Evolutionary conservation across 495 filamentous ascomycete species (phyloP), one percentile per base, ranked within the genome.

Genomic region (Pseudevernia furfuracea): DNA sequence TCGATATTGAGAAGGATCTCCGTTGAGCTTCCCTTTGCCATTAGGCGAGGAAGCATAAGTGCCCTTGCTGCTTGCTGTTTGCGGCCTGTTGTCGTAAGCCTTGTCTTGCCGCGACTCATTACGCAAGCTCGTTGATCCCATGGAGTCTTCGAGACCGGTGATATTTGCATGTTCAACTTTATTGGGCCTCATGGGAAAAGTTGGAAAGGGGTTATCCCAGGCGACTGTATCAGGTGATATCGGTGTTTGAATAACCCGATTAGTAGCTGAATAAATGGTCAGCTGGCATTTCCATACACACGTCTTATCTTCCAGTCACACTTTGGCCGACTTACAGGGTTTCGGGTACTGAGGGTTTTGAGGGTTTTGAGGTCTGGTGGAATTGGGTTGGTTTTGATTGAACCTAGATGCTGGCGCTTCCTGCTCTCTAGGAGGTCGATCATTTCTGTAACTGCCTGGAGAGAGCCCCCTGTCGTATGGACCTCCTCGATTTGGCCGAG

Each of bases 151-250:
- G 3, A 63, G 25, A 46, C 44, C 61, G 14, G 48, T 58, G 2
- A 15, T 25, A 30, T 59, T 58, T 3, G 58, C 38, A 41, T 55
- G 39, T 38, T 32, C 32, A 23, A 5, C 76, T 65, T 81, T 78
- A 64, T 75, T 79, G 49, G 78, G 78, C 46, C 78, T 76, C 53
- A 75, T 73, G 39, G 84, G 83, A 64, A 89, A 89, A 2, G 80
- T 77, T 17, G 88, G 86, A 65, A 89, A 91, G 6, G 87, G 83
- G 66, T 85, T 86, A 55, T 88, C 86, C 70, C 82, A 87, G n/a
- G 81, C 74, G 48, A 77, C 69, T 7, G 77, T 77, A 15, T 79
- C 78, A 12, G 85, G 81, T 28, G 74, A 77, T 25, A 74, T 71
- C 9, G 77, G 77, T 12, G 76, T 69, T 19, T 71, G 65, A 17